A percentile compares a stretch with the other conserved stretches of the same genome.
Evolutionary conservation across 768 basidiomycete genomes (phyloP).

Genomic region (Amanita subjunquillea): DNA sequence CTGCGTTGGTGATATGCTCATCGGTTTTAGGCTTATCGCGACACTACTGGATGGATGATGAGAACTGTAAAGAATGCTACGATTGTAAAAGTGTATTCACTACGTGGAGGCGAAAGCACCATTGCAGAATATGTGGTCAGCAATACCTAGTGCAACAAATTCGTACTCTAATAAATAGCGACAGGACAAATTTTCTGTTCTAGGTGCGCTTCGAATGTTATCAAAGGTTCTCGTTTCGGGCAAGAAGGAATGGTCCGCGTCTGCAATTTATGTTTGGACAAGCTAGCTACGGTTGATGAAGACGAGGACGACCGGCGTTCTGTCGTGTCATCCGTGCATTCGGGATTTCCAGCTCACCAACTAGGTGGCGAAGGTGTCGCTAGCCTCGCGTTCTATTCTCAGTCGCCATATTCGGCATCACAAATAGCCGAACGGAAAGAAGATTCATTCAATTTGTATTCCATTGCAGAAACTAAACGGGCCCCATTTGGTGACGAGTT

Average conservation of each 20-base stretch:
- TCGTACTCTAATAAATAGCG: not conserved
- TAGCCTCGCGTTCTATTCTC: constrained; percentile 38
- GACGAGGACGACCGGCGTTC: constrained; percentile 86
- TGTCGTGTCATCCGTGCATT: constrained; percentile 58
- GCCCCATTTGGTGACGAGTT: constrained; percentile 45
- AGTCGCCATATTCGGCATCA: constrained; percentile 83
- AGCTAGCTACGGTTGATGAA: constrained; percentile 77
- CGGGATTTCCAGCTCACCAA: constrained; percentile 67
- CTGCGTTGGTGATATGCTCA: constrained; percentile 1
- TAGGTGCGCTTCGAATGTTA: constrained; percentile 92
- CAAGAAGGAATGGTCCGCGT: constrained; percentile 93
- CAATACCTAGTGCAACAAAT: constrained; percentile 3
- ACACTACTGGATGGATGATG: constrained; percentile 99
- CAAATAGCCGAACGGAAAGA: constrained; percentile 73
- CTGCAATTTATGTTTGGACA: constrained; percentile 92
- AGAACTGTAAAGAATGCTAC: constrained; percentile 90
- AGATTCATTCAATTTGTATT: constrained; percentile 73
- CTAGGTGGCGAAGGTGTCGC: constrained; percentile 36
- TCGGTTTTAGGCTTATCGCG: constrained; percentile 58
- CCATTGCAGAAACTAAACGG: constrained; percentile 68
- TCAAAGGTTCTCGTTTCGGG: constrained; percentile 88
- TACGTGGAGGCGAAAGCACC: constrained; percentile 91
- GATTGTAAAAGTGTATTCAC: constrained; percentile 94
- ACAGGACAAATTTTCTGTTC: constrained; percentile 96
- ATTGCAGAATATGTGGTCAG: constrained; percentile 93